A percentile compares a stretch with the other conserved stretches of the same genome.
phyloP scores from a whole-genome alignment of 257 asterid species.

The Paraleonurus japonicus region DNA sequence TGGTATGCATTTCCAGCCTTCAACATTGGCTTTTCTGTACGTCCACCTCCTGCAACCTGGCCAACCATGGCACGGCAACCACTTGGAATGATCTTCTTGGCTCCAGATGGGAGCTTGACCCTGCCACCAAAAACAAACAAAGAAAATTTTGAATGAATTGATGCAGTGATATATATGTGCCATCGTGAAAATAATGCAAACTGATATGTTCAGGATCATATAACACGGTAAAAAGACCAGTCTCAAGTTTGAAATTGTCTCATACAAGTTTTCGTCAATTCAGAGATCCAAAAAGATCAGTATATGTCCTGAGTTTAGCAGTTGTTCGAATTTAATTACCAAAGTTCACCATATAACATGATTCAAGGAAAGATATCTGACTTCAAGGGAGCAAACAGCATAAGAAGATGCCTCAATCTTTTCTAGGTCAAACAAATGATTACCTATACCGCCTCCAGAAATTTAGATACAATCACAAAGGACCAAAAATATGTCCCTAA shows the following conservation, averaged over 20 bases:
- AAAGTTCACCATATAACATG: neutral
- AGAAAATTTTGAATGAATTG: too few relatives aligned
- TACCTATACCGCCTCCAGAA: neutral
- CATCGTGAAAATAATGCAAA: neutral
- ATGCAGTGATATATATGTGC: neutral
- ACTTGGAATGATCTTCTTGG: conserved; percentile 56
- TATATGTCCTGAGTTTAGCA: neutral
- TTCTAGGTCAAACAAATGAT: neutral
- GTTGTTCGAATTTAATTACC: too few relatives aligned
- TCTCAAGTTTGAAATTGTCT: too few relatives aligned
- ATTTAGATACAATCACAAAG: neutral
- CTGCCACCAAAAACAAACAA: conserved; percentile 8
- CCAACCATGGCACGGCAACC: conserved; percentile 62
- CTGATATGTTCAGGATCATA: too few relatives aligned
- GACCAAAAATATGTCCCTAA: neutral
- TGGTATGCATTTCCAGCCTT: conserved; percentile 59
- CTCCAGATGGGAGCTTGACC: conserved; percentile 56
- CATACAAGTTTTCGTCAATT: too few relatives aligned
- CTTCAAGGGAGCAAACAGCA: neutral
- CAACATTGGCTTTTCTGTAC: conserved; percentile 53
- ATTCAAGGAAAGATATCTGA: neutral
- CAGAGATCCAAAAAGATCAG: neutral
- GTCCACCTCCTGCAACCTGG: conserved; percentile 59
- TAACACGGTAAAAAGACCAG: too few relatives aligned
- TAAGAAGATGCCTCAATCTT: neutral